Base-by-base conservation (phyloP, 2,329 filamentous ascomycete genomes). In the Colletotrichum sp. region DNA sequence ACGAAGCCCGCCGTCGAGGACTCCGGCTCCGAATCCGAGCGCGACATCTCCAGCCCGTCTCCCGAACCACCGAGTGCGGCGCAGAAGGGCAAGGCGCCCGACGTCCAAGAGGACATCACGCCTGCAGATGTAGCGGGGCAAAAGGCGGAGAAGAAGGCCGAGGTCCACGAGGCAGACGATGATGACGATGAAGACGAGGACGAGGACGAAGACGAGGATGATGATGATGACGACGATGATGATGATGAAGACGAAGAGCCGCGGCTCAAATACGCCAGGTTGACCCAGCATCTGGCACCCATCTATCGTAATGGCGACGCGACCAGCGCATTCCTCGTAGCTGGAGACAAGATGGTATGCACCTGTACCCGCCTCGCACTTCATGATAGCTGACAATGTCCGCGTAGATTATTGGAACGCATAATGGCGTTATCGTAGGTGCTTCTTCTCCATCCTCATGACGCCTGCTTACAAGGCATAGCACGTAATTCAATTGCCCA, bases 261-360 rank as follows among this genome's bases (percentile, higher is more conserved):
- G 32, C 94, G 93, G 81, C 91, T 99, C 80, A 99, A 99, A 85
- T 98, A 98, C 84, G 94, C 94, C 66, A 94, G 95, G 65, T 86
- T 98, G 79, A 98, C 97, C 9, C 93, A 93, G 76, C 93, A 94
- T 80, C 87, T 99, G 76, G 92, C 91, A 30, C 88, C 94, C 58
- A 91, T 98, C 39, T 99, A 99, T 86, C 93, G 96, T 74, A 98
- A 98, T 86, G 96, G 95, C 79, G 97, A 99, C 89, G 95, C 96
- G 79, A 98, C 96, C 30, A 98, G 96, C 84, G 89, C 95, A 10
- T 98, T 98, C 83, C 87, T 97, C 66, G 95, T 98, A 66, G 94
- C 94, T 55, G 96, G 96, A 68, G 96, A 99, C 88, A 98, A 98
- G 88, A 98, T 98, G 96, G 95, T 96, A 89, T 80, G 88, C 43